These are phyloP conservation scores for Dactylellina cionopaga DNA, from an alignment of 2,329 filamentous ascomycete genomes.

Conservation along the genomic window DNA sequence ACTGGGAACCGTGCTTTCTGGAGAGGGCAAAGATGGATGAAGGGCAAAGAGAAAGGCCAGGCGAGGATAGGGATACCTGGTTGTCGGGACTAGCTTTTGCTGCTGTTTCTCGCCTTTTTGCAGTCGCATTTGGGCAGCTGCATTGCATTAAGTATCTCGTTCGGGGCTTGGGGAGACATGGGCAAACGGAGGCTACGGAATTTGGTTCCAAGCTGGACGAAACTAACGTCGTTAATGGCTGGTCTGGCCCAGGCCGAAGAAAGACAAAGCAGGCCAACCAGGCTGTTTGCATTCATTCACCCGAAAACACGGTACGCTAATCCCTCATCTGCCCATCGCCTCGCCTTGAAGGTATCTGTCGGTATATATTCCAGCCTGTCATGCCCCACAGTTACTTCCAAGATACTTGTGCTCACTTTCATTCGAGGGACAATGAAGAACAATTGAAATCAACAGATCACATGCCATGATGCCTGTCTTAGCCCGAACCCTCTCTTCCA, in stretches of 20 bases:
- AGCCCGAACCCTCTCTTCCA: constrained; percentile 1
- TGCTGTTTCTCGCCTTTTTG: constrained; percentile 14
- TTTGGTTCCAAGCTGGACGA: constrained; percentile 48
- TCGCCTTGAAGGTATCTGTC: too few species aligned
- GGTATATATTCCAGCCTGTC: too few species aligned
- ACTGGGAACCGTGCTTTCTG: constrained; percentile 31
- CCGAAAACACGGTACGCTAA: constrained; percentile 34
- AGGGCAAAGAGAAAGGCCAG: constrained; percentile 39
- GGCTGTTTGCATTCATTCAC: constrained; percentile 14
- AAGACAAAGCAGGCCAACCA: constrained; percentile 11
- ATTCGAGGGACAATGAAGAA: too few species aligned
- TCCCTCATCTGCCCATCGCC: too few species aligned
- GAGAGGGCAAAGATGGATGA: constrained; percentile 15
- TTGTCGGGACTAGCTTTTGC: constrained; percentile 28
- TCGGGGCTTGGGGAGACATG: background rate
- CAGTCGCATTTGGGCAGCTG: constrained; percentile 42
- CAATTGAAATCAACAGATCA: too few species aligned
- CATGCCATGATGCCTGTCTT: constrained; percentile 29
- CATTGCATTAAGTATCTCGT: constrained; percentile 52
- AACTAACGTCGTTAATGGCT: too few species aligned
- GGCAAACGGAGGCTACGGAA: constrained; percentile 41
- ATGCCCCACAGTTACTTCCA: too few species aligned
- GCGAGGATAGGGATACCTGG: constrained; percentile 45
- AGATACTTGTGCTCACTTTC: too few species aligned
- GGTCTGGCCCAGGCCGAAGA: constrained; percentile 25